Evolutionary conservation across 1,284 basidiomycete genomes (phyloP).

Genomic region (Ceratobasidium sp.): DNA sequence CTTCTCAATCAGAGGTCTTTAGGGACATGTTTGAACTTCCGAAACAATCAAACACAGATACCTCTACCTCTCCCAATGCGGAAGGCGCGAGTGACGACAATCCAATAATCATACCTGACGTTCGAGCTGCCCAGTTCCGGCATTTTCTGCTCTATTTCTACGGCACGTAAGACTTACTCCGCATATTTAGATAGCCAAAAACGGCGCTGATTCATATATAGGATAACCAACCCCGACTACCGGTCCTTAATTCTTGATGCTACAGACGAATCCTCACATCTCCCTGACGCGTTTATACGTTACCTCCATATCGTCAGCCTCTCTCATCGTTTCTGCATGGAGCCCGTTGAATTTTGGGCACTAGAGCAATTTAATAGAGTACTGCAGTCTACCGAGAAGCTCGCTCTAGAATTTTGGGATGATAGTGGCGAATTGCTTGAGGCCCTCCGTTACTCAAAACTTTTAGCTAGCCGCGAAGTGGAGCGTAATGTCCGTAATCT

Average conservation of each 20-base stretch:
- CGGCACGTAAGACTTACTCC: not conserved
- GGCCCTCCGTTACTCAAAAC: not conserved
- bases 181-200: too few species aligned
- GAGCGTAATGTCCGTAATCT: not conserved
- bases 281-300: not conserved
- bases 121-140: not conserved
- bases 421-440: not conserved
- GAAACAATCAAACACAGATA: not conserved
- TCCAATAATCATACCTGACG: not conserved
- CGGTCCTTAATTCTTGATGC: not conserved
- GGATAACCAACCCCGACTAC: not conserved
- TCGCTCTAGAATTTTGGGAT: not conserved
- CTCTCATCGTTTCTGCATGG: constrained; percentile 1
- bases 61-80: too few species aligned
- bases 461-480: not conserved
- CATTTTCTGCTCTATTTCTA: not conserved
- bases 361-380: not conserved
- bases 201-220: too few species aligned
- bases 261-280: not conserved
- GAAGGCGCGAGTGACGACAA: not conserved
- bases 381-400: not conserved
- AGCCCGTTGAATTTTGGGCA: not conserved
- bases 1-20: not conserved
- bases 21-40: constrained; percentile 5
- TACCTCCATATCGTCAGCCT: constrained; percentile 17